Base-by-base conservation (phyloP, 2,329 filamentous ascomycete genomes). In the Sclerotinia glacialis region DNA sequence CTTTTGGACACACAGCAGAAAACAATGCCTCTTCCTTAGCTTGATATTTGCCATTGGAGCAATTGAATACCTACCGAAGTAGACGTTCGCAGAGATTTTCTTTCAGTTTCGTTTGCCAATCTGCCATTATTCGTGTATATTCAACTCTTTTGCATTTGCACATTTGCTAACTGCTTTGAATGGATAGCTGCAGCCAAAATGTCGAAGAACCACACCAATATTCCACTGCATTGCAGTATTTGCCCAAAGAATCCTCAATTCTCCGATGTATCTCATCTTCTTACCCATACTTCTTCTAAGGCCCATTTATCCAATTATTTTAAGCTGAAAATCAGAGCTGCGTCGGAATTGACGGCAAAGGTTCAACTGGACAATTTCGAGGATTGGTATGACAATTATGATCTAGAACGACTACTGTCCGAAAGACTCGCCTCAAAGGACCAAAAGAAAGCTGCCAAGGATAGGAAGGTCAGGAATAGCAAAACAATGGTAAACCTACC, bases 281-380 rank as follows among this genome's bases (percentile, higher is more conserved):
- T 98, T 75, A 98, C 94, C 16, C 94, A 98, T 76, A 86, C 97
- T 69, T 87, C 90, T 68, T 97, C 93, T 70, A 97, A 97, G 77
- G 90, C 90, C n/a, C 94, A 98, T 77, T 81, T 97, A 44, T 88
- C 92, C 68, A 86, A 92, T 76, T 88, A 91, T 74, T 96, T 93
- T 80, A 92, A 92, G 74, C 83, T 92, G 63, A 89, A 92, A 73
- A 86, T 97, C 71, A 86, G 85, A 67, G 86, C 89, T 65, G 84
- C 86, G 64, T 83, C 85, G 55, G 90, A 96, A 68, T 78, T 82
- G n/a, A 79, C 80, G n/a, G 87, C 89, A n/a, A 82, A 83, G 31
- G 77, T 83, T 14, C 77, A 85, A 42, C 81, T 96, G 54, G 83
- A 86, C 46, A 79, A 83, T 54, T 97, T 92, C 75, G 87, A 96